Conservation (phyloP, 2,329 filamentous ascomycete species). For the Bipolaris victoriae region DNA sequence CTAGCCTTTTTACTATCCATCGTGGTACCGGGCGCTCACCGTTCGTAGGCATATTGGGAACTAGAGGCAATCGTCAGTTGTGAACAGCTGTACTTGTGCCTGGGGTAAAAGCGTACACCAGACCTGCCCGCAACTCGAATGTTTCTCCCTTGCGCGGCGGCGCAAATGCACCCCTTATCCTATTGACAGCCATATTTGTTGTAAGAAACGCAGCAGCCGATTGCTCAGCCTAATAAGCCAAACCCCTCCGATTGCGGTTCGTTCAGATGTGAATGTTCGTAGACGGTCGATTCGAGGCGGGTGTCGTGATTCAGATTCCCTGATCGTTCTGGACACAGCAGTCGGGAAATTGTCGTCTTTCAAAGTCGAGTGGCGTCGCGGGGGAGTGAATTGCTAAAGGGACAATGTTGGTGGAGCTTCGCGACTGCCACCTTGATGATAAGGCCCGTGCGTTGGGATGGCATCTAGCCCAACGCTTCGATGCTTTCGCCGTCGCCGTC, state of each 20-base stretch:
- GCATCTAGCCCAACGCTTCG: conserved; percentile 19
- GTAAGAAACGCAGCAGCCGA: conserved; percentile 36
- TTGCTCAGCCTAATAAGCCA: conserved; percentile 27
- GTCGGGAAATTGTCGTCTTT: background rate
- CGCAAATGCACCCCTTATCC: conserved; percentile 91
- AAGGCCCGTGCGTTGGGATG: conserved; percentile 30
- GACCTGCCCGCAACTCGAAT: conserved; percentile 91
- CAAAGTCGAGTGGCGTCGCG: conserved; percentile 11
- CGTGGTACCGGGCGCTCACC: conserved; percentile 51
- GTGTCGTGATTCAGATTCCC: conserved; percentile 8
- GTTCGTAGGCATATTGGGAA: conserved; percentile 98
- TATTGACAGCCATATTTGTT: conserved; percentile 85
- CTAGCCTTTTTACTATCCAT: background rate
- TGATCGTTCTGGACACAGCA: background rate
- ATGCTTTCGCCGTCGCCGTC: conserved; percentile 8
- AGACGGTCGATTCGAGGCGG: conserved; percentile 2
- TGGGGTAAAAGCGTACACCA: conserved; percentile 63
- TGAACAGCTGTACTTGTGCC: conserved; percentile 17
- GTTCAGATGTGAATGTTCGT: conserved; percentile 5
- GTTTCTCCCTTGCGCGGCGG: conserved; percentile 96
- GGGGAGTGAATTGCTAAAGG: conserved; percentile 16
- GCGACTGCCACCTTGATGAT: conserved; percentile 38
- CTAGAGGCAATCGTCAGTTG: conserved; percentile 56
- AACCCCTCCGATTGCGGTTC: conserved; percentile 44
- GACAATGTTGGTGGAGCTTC: conserved; percentile 29